phyloP scores from a whole-genome alignment of 257 asterid genomes.

The Scutellaria minor region DNA sequence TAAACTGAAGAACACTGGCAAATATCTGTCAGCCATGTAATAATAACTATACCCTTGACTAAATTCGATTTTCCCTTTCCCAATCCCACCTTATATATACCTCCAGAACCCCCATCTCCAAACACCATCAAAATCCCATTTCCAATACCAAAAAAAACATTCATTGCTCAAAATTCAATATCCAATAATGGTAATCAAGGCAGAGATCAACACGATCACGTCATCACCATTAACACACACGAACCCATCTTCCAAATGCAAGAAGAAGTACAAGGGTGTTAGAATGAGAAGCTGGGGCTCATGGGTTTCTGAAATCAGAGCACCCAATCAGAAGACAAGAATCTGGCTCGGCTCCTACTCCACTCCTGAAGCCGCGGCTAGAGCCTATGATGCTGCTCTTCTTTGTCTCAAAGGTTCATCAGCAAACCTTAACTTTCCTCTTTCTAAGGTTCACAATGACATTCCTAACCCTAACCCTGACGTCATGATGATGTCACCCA shows the following conservation, averaged over 20 bases:
- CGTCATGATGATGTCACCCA: slow-evolving; percentile 61
- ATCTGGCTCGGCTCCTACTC: slow-evolving; percentile 97
- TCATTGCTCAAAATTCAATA: not conserved
- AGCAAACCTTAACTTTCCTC: slow-evolving; percentile 74
- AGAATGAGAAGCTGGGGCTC: slow-evolving; percentile 98
- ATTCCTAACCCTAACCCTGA: slow-evolving; percentile 23
- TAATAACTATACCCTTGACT: slow-evolving; percentile 49
- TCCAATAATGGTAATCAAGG: slow-evolving; percentile 53
- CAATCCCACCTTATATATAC: not conserved
- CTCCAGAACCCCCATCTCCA: slow-evolving; percentile 35
- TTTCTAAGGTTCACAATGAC: not conserved
- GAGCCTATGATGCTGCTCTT: slow-evolving; percentile 96
- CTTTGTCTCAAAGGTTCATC: slow-evolving; percentile 76
- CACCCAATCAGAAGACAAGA: slow-evolving; percentile 89
- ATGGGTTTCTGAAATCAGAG: slow-evolving; percentile 87
- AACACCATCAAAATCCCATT: slow-evolving; percentile 32
- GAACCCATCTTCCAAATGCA: slow-evolving; percentile 23
- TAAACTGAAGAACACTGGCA: slow-evolving; percentile 43
- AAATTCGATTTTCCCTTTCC: slow-evolving; percentile 20
- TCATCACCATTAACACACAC: slow-evolving; percentile 13
- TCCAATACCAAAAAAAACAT: not conserved
- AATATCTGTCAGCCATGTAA: slow-evolving; percentile 70
- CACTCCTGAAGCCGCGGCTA: slow-evolving; percentile 90
- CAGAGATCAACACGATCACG: slow-evolving; percentile 41
- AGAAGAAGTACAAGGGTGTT: slow-evolving; percentile 90